These are phyloP conservation scores for Ascocoryne sarcoides DNA, from an alignment of 2,329 filamentous ascomycete species.

Conservation along the genomic window DNA sequence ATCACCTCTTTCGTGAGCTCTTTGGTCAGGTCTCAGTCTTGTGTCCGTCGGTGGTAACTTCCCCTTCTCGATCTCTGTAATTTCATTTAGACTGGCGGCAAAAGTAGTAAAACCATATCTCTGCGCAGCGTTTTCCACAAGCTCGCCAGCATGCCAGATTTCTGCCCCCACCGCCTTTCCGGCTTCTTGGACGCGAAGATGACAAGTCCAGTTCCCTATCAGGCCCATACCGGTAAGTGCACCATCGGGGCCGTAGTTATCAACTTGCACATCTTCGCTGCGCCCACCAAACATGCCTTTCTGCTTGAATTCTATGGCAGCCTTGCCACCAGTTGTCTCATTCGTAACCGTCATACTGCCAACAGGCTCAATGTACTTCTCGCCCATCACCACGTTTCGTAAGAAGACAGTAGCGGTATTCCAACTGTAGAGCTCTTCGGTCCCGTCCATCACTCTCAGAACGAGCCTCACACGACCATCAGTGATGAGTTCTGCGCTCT, in stretches of 20 bases:
- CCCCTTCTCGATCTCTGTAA: constrained; percentile 68
- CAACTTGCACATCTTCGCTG: constrained; percentile 78
- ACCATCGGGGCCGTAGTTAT: constrained; percentile 61
- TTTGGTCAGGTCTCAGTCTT: constrained; percentile 78
- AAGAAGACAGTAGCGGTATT: constrained; percentile 81
- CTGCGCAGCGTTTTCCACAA: constrained; percentile 70
- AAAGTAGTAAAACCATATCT: constrained; percentile 87
- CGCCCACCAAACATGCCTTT: constrained; percentile 97
- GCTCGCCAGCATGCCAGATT: constrained; percentile 68
- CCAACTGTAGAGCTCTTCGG: constrained; percentile 82
- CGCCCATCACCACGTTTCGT: constrained; percentile 92
- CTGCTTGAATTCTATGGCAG: constrained; percentile 81
- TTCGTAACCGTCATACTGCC: constrained; percentile 80
- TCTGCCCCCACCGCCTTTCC: constrained; percentile 53
- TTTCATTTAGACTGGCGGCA: constrained; percentile 77
- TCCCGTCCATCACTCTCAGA: constrained; percentile 55
- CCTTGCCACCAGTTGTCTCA: constrained; percentile 75
- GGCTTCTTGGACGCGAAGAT: constrained; percentile 56
- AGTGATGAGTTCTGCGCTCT: constrained; percentile 87
- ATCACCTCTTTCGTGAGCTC: constrained; percentile 71
- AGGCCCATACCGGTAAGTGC: constrained; percentile 58
- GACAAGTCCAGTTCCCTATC: constrained; percentile 74
- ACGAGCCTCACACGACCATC: constrained; percentile 77
- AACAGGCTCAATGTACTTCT: constrained; percentile 95
- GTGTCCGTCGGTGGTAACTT: constrained; percentile 75